Evolutionary conservation across 371 early-diverging fungal species (phyloP).

Genomic region (Parasitella parasitica): DNA sequence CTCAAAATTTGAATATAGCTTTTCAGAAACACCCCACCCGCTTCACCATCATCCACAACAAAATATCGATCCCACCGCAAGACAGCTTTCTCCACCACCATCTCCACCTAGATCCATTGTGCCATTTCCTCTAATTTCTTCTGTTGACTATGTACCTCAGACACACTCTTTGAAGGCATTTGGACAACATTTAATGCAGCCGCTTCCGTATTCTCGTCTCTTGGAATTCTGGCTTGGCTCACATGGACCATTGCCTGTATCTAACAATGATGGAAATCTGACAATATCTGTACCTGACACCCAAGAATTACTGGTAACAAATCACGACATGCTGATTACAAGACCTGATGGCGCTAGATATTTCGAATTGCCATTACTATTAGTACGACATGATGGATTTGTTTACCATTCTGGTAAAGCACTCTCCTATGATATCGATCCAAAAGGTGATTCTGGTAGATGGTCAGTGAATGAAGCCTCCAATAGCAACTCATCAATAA

Average conservation of each 20-base stretch:
- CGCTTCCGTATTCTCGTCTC: constrained; percentile 16
- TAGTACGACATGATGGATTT: constrained; percentile 43
- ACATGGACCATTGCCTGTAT: constrained; percentile 33
- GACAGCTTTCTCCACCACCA: constrained; percentile 33
- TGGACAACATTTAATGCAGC: constrained; percentile 35
- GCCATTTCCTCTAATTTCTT: constrained; percentile 40
- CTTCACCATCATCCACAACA: constrained; percentile 16
- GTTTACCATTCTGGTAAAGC: constrained; percentile 38
- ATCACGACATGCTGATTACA: constrained; percentile 31
- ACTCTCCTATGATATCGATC: constrained; percentile 24
- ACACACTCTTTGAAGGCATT: constrained; percentile 27
- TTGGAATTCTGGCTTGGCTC: constrained; percentile 46
- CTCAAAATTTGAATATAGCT: constrained; percentile 54
- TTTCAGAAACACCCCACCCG: constrained; percentile 33
- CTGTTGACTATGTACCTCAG: constrained; percentile 19
- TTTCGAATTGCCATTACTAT: constrained; percentile 36
- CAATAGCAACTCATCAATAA: not conserved
- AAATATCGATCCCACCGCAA: not conserved
- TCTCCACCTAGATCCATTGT: constrained; percentile 41
- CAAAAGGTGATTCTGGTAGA: not conserved
- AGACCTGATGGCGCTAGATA: constrained; percentile 34
- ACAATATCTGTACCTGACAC: constrained; percentile 12
- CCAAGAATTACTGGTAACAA: constrained; percentile 17
- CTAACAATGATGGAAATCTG: not conserved
- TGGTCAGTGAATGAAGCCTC: constrained; percentile 13